These are phyloP conservation scores for Claviceps arundinis DNA, from an alignment of 2,329 filamentous ascomycete genomes.

Conservation along the genomic window DNA sequence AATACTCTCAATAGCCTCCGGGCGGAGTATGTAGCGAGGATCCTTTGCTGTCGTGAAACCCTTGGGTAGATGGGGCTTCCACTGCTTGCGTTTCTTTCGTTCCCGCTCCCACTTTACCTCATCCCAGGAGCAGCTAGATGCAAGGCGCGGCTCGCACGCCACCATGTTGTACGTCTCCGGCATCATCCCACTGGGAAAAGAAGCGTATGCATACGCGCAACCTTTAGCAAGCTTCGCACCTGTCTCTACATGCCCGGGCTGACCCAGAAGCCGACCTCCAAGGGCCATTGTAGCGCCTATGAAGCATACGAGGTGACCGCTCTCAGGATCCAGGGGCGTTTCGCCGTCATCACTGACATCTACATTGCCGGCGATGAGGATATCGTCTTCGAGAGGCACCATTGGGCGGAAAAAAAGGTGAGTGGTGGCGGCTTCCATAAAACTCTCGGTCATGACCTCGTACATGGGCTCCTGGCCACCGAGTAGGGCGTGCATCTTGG, in stretches of 20 bases:
- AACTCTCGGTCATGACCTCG: constrained; percentile 39
- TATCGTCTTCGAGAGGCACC: constrained; percentile 35
- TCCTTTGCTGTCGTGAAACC: constrained; percentile 44
- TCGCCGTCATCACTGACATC: constrained; percentile 12
- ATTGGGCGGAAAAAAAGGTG: constrained; percentile 51
- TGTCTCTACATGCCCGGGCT: constrained; percentile 26
- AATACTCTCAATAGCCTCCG: constrained; percentile 73
- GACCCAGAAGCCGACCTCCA: constrained; percentile 30
- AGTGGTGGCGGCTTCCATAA: constrained; percentile 40
- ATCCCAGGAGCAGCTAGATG: constrained; percentile 22
- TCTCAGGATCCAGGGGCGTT: constrained; percentile 17
- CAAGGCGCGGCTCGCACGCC: constrained; percentile 20
- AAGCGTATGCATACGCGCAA: constrained; percentile 37
- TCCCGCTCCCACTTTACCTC: constrained; percentile 42
- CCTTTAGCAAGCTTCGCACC: constrained; percentile 34
- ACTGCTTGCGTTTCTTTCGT: constrained; percentile 6
- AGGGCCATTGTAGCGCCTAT: constrained; percentile 37
- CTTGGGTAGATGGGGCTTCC: constrained; percentile 25
- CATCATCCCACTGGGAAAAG: constrained; percentile 37
- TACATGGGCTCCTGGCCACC: constrained; percentile 43
- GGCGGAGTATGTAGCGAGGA: constrained; percentile 49
- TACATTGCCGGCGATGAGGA: constrained; percentile 38
- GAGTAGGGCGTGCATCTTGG: constrained; percentile 68
- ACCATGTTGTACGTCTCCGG: constrained; percentile 34
- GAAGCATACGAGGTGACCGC: constrained; percentile 37